Base-by-base conservation (phyloP, 2,329 filamentous ascomycete species). In the Fusarium drepaniforme region DNA sequence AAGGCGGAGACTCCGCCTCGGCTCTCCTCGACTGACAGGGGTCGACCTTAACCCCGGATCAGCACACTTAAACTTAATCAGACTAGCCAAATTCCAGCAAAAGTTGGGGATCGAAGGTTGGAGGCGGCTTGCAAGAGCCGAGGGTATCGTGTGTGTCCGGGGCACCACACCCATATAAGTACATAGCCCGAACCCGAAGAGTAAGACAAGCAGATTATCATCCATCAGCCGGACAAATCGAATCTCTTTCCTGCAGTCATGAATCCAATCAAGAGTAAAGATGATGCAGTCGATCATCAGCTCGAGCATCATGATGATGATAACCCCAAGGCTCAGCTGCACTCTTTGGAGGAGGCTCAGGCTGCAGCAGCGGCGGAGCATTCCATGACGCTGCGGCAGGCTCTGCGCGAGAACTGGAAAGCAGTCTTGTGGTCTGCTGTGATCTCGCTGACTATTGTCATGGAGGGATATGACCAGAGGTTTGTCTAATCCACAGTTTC, bases 401-500 rank as follows among this genome's bases (percentile, higher is more conserved):
- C 70, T 5, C 56, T 74, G 5, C 53, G 58, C 1, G 67, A 69
- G 59, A 74, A 76, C 56, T 70, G 68, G 61, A 72, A 73, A 21
- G 78, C 78, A 40, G 75, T 75, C 8, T 13, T 75, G 0, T 79
- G 77, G 78, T 79, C 76, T 2, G 67, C 71, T 9, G 62, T 75
- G 0, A 58, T 79, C 6, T 78, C 78, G 0, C 58, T 78, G 1
- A 73, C 75, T 0, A 78, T 78, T 44, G 75, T 79, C 25, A 79
- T 79, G 78, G 77, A 79, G 38, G 76, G 77, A 0, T 79, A 78
- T 18, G 76, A 78, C 9, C 66, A 68, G 21, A 75, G 65, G 63
- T 59, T 72, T 9, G 72, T 75, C 25, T 28, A 28, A 28, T 28
- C 25, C 25, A 5, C 25, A 28, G 25, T 28, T 28, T 28, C 25